Conservation (phyloP, 208 protist species). For the Leishmania braziliensis region DNA sequence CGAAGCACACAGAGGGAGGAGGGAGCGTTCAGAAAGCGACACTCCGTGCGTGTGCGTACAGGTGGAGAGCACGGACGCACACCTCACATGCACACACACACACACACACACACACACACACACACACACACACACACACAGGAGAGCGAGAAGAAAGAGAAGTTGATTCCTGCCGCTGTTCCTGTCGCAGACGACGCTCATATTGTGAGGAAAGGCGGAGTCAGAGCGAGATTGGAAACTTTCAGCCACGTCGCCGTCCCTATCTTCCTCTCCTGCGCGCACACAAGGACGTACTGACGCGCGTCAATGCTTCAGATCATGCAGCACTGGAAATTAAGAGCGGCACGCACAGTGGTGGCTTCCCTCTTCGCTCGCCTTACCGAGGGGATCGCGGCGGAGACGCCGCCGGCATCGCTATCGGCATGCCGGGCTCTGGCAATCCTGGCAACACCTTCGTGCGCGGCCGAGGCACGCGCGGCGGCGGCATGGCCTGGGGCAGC, state of each 20-base stretch:
- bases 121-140: background rate
- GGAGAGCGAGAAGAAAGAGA: background rate
- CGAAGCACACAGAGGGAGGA: background rate
- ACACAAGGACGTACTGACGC: background rate
- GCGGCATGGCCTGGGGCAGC: conserved; percentile 73
- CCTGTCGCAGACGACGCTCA: background rate
- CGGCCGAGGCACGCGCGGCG: conserved; percentile 59
- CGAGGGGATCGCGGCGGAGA: conserved; percentile 41
- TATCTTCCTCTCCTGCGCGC: background rate
- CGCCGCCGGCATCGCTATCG: conserved; percentile 41
- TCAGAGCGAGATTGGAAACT: background rate
- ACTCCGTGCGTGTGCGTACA: too few relatives aligned
- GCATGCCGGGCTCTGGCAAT: conserved; percentile 49
- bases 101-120: background rate
- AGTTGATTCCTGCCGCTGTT: background rate
- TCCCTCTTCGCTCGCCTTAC: conserved; percentile 2
- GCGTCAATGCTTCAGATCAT: background rate
- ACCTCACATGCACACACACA: too few relatives aligned
- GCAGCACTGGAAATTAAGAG: background rate
- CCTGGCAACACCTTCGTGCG: conserved; percentile 72
- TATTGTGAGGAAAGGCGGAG: background rate
- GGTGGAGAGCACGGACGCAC: too few relatives aligned
- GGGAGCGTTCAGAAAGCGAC: too few relatives aligned
- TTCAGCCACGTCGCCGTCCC: too few relatives aligned
- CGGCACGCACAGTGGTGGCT: too few relatives aligned